phyloP scores from a whole-genome alignment of 805 yeast genomes.

The Candida coquimbonensis region DNA sequence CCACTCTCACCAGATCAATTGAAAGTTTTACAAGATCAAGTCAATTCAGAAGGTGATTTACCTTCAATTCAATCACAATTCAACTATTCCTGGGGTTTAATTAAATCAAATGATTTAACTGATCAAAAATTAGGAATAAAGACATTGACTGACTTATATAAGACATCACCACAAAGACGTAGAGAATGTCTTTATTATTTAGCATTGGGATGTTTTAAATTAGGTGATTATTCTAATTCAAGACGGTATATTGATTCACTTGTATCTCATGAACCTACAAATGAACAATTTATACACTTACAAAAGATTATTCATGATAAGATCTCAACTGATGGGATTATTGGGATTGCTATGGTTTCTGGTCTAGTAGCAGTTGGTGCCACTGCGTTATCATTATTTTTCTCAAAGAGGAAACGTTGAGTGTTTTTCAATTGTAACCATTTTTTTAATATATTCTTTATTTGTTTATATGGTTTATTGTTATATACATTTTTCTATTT shows the following conservation, averaged over 20 bases:
- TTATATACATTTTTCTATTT: background rate
- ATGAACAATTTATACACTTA: slow-evolving; percentile 66
- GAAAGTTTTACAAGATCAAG: slow-evolving; percentile 68
- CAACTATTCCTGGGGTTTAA: slow-evolving; percentile 94
- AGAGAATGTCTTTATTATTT: slow-evolving; percentile 86
- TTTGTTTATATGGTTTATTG: background rate
- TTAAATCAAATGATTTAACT: slow-evolving; percentile 55
- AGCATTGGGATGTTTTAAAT: slow-evolving; percentile 79
- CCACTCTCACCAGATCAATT: slow-evolving; percentile 72
- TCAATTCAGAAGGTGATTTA: slow-evolving; percentile 70
- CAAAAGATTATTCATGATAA: slow-evolving; percentile 75
- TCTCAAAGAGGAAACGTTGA: slow-evolving; percentile 25
- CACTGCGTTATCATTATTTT: slow-evolving; percentile 42
- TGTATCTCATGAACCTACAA: slow-evolving; percentile 75
- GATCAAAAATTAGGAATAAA: slow-evolving; percentile 78
- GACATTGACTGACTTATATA: slow-evolving; percentile 60
- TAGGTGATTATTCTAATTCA: slow-evolving; percentile 83
- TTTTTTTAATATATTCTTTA: too few relatives aligned
- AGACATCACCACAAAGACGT: slow-evolving; percentile 74
- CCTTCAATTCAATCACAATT: slow-evolving; percentile 81
- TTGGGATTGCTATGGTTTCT: slow-evolving; percentile 82
- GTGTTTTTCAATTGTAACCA: too few relatives aligned
- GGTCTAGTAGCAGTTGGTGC: slow-evolving; percentile 84
- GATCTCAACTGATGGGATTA: slow-evolving; percentile 78
- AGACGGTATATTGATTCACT: slow-evolving; percentile 78